phyloP scores from a whole-genome alignment of 345 rosid genomes.

The Ceriops tagal region DNA sequence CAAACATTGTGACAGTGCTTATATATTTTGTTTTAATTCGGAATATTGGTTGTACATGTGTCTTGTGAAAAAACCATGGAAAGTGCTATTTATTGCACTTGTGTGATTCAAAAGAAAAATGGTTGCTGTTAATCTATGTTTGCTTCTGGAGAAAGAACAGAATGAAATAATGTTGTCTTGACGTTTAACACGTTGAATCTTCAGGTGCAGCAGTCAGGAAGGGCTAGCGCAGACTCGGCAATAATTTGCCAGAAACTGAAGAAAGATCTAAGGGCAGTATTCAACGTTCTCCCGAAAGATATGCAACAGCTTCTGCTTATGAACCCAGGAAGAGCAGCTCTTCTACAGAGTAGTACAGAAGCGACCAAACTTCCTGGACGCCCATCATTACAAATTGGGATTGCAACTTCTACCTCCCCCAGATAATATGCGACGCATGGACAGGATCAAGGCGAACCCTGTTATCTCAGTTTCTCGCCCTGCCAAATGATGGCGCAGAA shows the following conservation, averaged over 20 bases:
- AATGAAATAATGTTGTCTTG: conserved; percentile 6
- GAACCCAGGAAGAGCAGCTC: conserved; percentile 79
- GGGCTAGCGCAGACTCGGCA: conserved; percentile 37
- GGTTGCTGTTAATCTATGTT: background rate
- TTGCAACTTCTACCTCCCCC: conserved; percentile 23
- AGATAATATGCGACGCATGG: conserved; percentile 8
- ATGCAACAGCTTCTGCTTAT: conserved; percentile 82
- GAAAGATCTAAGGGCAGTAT: conserved; percentile 71
- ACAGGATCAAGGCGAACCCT: conserved; percentile 8
- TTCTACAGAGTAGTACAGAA: conserved; percentile 46
- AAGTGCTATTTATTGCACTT: too few species aligned
- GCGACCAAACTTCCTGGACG: conserved; percentile 26
- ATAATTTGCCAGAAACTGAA: conserved; percentile 60
- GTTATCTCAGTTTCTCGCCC: conserved; percentile 19
- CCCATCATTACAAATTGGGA: conserved; percentile 26
- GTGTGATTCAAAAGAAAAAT: too few species aligned
- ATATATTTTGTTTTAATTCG: too few species aligned
- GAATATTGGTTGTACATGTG: too few species aligned
- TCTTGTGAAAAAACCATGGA: too few species aligned
- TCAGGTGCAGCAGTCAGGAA: conserved; percentile 53
- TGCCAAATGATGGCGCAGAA: conserved; percentile 7
- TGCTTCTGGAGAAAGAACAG: background rate
- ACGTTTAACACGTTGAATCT: conserved; percentile 13
- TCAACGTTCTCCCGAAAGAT: conserved; percentile 69
- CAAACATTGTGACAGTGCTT: too few species aligned